Percentiles rank a stretch among this genome's conserved stretches.
Evolutionary conservation across 768 basidiomycete genomes (phyloP).

Genomic region (Porphyrellus cyaneotinctus): DNA sequence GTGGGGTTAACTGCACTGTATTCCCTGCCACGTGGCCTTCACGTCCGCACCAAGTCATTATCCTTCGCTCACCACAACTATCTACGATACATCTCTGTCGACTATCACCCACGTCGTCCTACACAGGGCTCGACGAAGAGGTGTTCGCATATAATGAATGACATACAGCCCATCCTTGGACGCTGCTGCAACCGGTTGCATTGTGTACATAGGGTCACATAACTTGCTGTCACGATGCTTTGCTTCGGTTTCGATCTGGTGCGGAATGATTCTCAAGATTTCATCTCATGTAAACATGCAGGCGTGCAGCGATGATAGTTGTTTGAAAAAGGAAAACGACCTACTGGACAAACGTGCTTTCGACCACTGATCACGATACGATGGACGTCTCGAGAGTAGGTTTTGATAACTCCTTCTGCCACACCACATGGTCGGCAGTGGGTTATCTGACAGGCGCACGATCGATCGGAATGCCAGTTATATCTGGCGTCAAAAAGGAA

Average conservation of each 20-base stretch:
- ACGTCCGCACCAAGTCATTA: no score
- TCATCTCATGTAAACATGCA: background rate
- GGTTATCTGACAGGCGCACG: background rate
- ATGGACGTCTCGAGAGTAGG: no score
- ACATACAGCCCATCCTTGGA: background rate
- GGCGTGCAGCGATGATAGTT: background rate
- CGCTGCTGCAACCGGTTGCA: background rate
- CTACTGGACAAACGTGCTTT: background rate
- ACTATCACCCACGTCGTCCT: background rate
- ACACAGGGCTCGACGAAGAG: background rate
- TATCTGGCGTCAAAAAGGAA: background rate
- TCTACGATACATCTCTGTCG: constrained; percentile 3
- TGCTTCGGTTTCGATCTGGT: background rate
- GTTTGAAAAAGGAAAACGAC: background rate
- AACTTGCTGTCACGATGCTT: background rate
- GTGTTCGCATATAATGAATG: constrained; percentile 1
- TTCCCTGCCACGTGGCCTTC: no score
- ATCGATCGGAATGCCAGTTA: background rate
- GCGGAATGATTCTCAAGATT: constrained; percentile 1
- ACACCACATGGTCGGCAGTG: background rate
- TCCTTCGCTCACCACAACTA: background rate
- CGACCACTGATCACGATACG: background rate
- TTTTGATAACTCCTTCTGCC: background rate
- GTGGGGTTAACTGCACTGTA: constrained; percentile 46
- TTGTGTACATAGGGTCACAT: background rate